Conservation (phyloP, 176 grass and related monocot genomes). For the Carex kokanica region DNA sequence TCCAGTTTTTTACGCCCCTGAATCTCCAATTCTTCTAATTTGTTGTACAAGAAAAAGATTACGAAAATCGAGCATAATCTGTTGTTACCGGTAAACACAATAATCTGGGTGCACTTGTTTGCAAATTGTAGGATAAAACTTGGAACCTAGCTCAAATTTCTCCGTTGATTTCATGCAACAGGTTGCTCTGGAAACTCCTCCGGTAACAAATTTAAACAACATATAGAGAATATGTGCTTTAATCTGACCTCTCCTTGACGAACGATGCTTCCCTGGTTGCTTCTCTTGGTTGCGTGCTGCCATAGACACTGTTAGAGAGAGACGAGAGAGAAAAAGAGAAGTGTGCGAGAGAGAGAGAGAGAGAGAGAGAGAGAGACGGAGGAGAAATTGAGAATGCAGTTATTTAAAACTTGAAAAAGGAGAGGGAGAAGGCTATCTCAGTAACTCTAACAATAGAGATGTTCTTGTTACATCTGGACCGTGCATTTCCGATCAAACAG, state of each 20-base stretch:
- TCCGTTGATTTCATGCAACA: slow-evolving; percentile 24
- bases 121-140: background rate
- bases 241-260: slow-evolving; percentile 55
- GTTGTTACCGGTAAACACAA: background rate
- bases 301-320: slow-evolving; percentile 1
- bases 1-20: background rate
- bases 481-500: background rate
- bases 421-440: background rate
- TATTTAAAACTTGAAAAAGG: background rate
- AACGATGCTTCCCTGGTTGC: slow-evolving; percentile 23
- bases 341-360: background rate
- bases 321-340: background rate
- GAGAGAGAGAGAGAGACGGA: too few relatives aligned
- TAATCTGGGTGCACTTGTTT: slow-evolving; percentile 3
- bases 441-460: background rate
- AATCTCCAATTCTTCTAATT: background rate
- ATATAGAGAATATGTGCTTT: slow-evolving; percentile 41
- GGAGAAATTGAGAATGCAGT: slow-evolving; percentile 10
- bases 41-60: background rate
- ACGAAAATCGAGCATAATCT: background rate
- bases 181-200: background rate
- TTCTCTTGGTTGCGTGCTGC: slow-evolving; percentile 28
- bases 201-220: slow-evolving; percentile 10
- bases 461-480: background rate
- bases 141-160: background rate